Conservation (phyloP, 371 early-diverging fungal species). For the Mucor velutinosus region DNA sequence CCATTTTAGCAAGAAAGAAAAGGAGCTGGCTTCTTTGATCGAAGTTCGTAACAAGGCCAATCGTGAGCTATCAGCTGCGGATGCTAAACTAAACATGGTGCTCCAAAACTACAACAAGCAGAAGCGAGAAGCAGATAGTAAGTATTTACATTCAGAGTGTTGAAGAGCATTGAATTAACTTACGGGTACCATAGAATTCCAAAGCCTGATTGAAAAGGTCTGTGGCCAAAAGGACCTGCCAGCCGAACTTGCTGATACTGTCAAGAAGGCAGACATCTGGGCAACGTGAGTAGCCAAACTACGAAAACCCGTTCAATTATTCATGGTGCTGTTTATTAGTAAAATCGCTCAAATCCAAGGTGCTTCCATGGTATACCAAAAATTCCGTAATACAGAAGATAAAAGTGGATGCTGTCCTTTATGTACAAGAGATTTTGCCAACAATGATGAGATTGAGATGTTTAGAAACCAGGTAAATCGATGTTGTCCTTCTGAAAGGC, state of each 20-base stretch:
- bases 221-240: constrained; percentile 33
- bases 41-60: constrained; percentile 24
- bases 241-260: constrained; percentile 18
- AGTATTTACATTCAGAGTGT: not conserved
- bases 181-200: not conserved
- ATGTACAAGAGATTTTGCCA: constrained; percentile 64
- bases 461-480: constrained; percentile 45
- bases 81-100: constrained; percentile 46
- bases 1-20: constrained; percentile 27
- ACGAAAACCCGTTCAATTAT: not conserved
- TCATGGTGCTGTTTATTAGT: not conserved
- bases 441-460: constrained; percentile 45
- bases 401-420: constrained; percentile 66
- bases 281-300: constrained; percentile 26
- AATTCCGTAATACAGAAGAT: constrained; percentile 56
- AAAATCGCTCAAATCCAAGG: constrained; percentile 7
- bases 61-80: constrained; percentile 37
- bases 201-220: not conserved
- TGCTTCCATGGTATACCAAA: constrained; percentile 53
- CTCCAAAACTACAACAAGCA: constrained; percentile 17
- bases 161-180: not conserved
- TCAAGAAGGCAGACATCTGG: constrained; percentile 13
- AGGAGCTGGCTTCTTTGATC: constrained; percentile 24
- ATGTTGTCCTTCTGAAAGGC: too few species aligned
- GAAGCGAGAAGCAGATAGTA: constrained; percentile 26